Evolutionary conservation across 2,329 filamentous ascomycete genomes (phyloP).

Genomic region (Raffaelea ambrosiae): DNA sequence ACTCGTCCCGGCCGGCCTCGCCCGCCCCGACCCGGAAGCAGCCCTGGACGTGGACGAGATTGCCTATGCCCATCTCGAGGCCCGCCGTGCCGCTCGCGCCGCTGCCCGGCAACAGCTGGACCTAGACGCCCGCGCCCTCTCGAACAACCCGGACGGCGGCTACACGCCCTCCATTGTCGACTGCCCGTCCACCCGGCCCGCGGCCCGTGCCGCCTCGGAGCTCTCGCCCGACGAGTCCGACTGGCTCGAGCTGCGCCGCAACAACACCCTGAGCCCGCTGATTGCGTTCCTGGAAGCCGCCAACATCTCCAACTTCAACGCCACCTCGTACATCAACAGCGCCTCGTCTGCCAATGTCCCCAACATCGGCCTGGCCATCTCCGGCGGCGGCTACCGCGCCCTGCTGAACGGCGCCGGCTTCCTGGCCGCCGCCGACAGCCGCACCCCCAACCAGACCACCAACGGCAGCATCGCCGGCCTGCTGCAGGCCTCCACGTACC

Average conservation of each 20-base stretch:
- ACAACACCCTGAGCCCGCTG: slow-evolving; percentile 68
- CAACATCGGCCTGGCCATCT: slow-evolving; percentile 66
- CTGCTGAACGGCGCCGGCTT: slow-evolving; percentile 76
- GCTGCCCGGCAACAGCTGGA: background rate
- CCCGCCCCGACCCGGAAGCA: background rate
- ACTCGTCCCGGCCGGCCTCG: background rate
- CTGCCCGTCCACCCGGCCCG: slow-evolving; percentile 63
- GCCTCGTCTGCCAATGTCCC: slow-evolving; percentile 26
- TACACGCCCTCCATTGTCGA: slow-evolving; percentile 62
- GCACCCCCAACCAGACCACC: slow-evolving; percentile 53
- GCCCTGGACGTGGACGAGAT: no score
- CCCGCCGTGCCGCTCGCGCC: no score
- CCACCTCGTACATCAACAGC: slow-evolving; percentile 59
- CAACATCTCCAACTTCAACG: slow-evolving; percentile 71
- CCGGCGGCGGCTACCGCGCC: slow-evolving; percentile 81
- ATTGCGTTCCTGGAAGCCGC: slow-evolving; percentile 61
- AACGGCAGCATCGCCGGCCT: slow-evolving; percentile 69
- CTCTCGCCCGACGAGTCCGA: slow-evolving; percentile 62
- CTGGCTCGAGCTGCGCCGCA: slow-evolving; percentile 66
- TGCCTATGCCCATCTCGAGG: background rate
- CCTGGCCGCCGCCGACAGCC: slow-evolving; percentile 67
- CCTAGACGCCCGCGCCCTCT: slow-evolving; percentile 23
- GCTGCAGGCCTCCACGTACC: slow-evolving; percentile 72
- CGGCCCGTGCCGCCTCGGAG: slow-evolving; percentile 51
- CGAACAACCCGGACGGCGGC: slow-evolving; percentile 39